Conservation (phyloP, 139 green algal genomes). For the Desmodesmus armatus region DNA sequence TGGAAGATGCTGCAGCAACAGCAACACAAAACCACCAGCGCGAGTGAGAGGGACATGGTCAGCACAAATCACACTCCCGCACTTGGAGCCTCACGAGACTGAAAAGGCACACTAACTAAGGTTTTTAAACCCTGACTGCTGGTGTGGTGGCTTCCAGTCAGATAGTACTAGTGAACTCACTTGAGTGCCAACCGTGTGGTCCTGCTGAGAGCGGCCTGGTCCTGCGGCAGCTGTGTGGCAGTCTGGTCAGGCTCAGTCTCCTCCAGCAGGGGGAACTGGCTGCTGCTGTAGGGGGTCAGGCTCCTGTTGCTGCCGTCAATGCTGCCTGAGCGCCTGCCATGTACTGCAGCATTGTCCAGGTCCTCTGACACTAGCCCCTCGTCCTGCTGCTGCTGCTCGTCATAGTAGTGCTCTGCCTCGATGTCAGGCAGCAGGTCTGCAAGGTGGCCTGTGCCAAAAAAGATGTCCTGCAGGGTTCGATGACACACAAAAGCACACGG, state of each 20-base stretch:
- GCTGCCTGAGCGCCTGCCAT: neutral
- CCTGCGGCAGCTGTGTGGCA: constrained; percentile 23
- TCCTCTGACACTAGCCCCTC: neutral
- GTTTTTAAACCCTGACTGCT: too few relatives aligned
- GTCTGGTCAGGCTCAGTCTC: constrained; percentile 26
- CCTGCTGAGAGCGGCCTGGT: neutral
- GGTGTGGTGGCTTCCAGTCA: too few relatives aligned
- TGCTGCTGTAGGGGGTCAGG: too few relatives aligned
- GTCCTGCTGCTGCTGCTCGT: neutral
- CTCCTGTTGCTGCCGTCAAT: neutral
- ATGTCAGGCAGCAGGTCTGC: constrained; percentile 54
- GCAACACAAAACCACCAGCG: neutral
- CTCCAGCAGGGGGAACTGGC: constrained; percentile 29
- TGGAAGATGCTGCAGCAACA: constrained; percentile 49
- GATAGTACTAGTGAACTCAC: too few relatives aligned
- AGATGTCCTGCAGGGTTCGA: neutral
- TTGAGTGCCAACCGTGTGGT: constrained; percentile 3
- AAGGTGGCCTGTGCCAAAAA: constrained; percentile 43
- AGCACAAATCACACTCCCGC: neutral
- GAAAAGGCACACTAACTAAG: too few relatives aligned
- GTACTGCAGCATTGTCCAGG: neutral
- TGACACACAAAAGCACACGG: neutral
- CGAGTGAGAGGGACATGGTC: neutral
- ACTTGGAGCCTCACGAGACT: too few relatives aligned
- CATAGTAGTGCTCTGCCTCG: constrained; percentile 10